Base-by-base conservation (phyloP, 495 filamentous ascomycete species). In the Neurospora discreta region DNA sequence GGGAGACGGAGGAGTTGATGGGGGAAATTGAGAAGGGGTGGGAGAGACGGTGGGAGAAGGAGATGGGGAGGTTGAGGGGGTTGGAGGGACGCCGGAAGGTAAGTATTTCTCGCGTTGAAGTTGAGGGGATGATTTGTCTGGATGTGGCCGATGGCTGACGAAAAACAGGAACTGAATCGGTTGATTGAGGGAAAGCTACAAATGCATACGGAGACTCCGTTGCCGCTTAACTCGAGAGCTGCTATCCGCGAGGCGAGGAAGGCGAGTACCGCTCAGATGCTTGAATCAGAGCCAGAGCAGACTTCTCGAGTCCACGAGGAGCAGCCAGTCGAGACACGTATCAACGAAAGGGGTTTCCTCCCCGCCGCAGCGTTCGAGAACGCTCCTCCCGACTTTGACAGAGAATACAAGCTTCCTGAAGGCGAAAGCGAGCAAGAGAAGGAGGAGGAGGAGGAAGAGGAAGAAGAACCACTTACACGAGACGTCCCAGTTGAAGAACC, bases 131-230 rank as follows among this genome's bases (percentile, higher is more conserved):
- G 5, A 38, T 5, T 5, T 1, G 36, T 5, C 36, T 38, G 36
- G 36, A n/a, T n/a, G n/a, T n/a, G n/a, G 33, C 8, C 9, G 38
- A 46, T 46, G n/a, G 44, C 44, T 52, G 11, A 52, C 44, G 1
- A 23, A 4, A 5, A 15, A 33, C 39, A 82, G 81, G 80, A 82
- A 60, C 71, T 82, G 23, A 82, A 82, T 46, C 78, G 74, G 4
- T 75, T 76, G 30, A 78, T 82, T 38, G 81, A 81, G 41, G 81
- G 81, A 20, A 73, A 80, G 69, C 71, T 82, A 36, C 52, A 33
- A 2, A 15, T 30, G 2, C 52, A 65, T 5, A 65, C 52, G 4
- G 71, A 77, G 72, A 73, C 73, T 26, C 69, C 80, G 0, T 10
- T 79, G 23, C 74, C 76, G 0, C 23, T 73, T 11, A 13, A 33